Evolutionary conservation across 106 monocot species (phyloP), one percentile per base, ranked within the genome.

Genomic region (Narthecium ossifragum): DNA sequence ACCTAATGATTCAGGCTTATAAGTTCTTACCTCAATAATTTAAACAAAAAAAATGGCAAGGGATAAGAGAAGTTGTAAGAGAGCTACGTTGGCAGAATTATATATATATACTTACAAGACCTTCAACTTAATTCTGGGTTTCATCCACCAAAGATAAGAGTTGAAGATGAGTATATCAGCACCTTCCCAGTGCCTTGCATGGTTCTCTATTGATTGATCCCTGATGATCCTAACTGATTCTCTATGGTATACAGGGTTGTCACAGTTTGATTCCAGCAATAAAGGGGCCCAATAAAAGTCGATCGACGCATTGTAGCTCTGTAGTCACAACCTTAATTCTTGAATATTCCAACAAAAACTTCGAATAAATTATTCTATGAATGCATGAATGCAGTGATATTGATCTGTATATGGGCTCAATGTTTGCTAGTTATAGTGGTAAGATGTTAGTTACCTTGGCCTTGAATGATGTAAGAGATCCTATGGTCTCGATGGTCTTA

Each of bases 261-360:
- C 84, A 17, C 84, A 75, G 26, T 84, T 84, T 8, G 84, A 84
- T 47, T 84, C 78, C 28, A 84, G 31, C 41, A 84, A 60, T 32
- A 84, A 43, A 0, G 84, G 84, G 0, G 84, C 66, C 84, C 84
- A 84, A 46, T 84, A 84, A 33, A 84, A 84, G 20, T 84, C 84
- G 34, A 84, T 68, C 11, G 75, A 64, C 11, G 31, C 78, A 69
- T 84, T 72, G 59, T 50, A 78, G 6, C 66, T 62, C 84, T 84
- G 70, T 39, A 69, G 53, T 59, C n/a, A 25, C 7, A 6, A 36
- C 5, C 10, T 36, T 10, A 36, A 36, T 6, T 36, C 36, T 5
- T 36, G 36, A 36, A 36, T 36, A 36, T 36, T 36, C 10, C 5
- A 6, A 36, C 5, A 36, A 10, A 36, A 36, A 36, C 7, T 6